Conservation (phyloP, 208 protist genomes). For the Hexamita inflata region DNA sequence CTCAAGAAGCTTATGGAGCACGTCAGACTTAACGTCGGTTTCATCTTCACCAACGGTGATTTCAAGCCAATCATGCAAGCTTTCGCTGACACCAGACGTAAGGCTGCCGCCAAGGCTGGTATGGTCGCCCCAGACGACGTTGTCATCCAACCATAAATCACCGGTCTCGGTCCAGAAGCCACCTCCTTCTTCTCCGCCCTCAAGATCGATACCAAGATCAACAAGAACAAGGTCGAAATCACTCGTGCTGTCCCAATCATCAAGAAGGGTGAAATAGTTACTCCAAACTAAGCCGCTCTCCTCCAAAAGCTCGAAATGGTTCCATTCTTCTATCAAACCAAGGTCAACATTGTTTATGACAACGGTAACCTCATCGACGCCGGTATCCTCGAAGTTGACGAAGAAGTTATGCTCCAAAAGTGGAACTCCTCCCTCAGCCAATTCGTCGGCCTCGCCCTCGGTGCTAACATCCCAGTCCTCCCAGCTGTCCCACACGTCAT, state of each 20-base stretch:
- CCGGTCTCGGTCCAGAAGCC: slow-evolving; percentile 85
- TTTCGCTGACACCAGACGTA: slow-evolving; percentile 65
- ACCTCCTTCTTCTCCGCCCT: slow-evolving; percentile 96
- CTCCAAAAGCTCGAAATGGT: slow-evolving; percentile 90
- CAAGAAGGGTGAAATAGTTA: slow-evolving; percentile 71
- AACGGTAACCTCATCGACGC: slow-evolving; percentile 71
- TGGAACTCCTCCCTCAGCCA: slow-evolving; percentile 67
- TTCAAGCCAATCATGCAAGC: slow-evolving; percentile 62
- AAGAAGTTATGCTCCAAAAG: slow-evolving; percentile 64
- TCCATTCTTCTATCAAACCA: slow-evolving; percentile 91
- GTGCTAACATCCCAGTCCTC: slow-evolving; percentile 70
- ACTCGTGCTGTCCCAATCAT: slow-evolving; percentile 78
- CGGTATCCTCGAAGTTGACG: slow-evolving; percentile 75
- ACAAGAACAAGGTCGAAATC: slow-evolving; percentile 93
- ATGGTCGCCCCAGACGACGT: slow-evolving; percentile 82
- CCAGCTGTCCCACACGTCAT: slow-evolving; percentile 79
- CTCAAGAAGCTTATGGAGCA: slow-evolving; percentile 55
- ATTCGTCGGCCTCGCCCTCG: slow-evolving; percentile 78
- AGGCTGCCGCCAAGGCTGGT: slow-evolving; percentile 79
- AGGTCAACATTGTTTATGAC: slow-evolving; percentile 75
- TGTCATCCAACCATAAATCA: slow-evolving; percentile 74
- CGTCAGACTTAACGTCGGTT: slow-evolving; percentile 77
- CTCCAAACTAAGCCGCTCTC: slow-evolving; percentile 80
- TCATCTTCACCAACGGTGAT: slow-evolving; percentile 91
- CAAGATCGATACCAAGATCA: slow-evolving; percentile 95